Base-by-base conservation (phyloP, 352 stramenopile genomes). In the Albugo laibachii region DNA sequence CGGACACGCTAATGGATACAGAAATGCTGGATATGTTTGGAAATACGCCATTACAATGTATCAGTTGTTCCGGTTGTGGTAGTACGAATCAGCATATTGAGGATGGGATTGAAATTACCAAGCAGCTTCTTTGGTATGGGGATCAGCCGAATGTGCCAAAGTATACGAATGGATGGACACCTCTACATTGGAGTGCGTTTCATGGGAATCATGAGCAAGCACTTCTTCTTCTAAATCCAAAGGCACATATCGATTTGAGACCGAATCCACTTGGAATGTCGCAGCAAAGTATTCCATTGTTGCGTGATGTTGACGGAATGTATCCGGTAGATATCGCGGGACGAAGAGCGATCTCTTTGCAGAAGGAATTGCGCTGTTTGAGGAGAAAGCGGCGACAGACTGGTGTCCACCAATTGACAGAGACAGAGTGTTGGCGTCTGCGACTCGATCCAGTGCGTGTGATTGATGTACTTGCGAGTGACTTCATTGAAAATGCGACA, bases 31-130 rank as follows among this genome's bases (percentile, higher is more conserved):
- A 88, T 49, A 56, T 79, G 48, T 88, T 85, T 56, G 76, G 76
- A 19, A 88, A 88, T 49, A 81, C 76, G 1, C 66, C 72, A 15
- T 53, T 88, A 12, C 70, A 85, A 47, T 88, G 72, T 46, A 55
- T 80, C 34, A 79, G 67, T 37, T 88, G 72, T 57, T 88, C 85
- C 50, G 76, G 76, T 15, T 85, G 69, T 43, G 76, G 70, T 36
- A 71, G 68, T 1, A 69, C 48, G 36, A 58, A 63, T 37, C 58
- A 54, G 16, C 76, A 88, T 58, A 53, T 87, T 13, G 58, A 75
- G 48, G 68, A 83, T 40, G 65, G 65, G 11, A 45, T 87, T 10
- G 64, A 69, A 21, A 81, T 87, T 52, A 78, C 66, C 0, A 53
- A 48, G n/a, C 51, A 66, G 41, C 58, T 87, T 45, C 54, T 87